Evolutionary conservation across 164 flowering plant species (phyloP).

Genomic region (Sextonia rubra): DNA sequence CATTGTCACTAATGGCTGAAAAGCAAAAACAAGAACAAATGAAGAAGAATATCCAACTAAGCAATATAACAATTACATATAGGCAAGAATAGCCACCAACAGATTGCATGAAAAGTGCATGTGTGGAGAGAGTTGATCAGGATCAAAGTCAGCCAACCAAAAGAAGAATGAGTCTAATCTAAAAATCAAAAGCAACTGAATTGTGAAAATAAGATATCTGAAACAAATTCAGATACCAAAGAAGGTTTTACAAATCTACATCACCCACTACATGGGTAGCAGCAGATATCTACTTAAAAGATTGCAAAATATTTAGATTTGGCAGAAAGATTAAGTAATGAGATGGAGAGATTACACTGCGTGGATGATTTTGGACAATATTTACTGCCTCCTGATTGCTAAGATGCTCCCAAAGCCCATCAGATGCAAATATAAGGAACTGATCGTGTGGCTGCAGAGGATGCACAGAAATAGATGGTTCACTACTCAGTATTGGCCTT

Average conservation of each 20-base stretch:
- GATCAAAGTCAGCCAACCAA: neutral
- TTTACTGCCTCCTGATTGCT: constrained; percentile 78
- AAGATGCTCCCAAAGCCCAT: constrained; percentile 86
- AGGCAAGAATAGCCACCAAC: neutral
- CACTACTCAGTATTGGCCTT: constrained; percentile 69
- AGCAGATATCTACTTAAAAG: neutral
- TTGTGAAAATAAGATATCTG: neutral
- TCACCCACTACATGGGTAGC: neutral
- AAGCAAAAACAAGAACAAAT: neutral
- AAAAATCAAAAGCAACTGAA: neutral
- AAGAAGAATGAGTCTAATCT: neutral
- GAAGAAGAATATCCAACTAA: no score
- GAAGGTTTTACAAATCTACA: neutral
- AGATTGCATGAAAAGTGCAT: neutral
- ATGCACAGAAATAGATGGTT: constrained; percentile 59
- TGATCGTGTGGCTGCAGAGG: constrained; percentile 67
- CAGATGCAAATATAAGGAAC: constrained; percentile 77
- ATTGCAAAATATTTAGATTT: neutral
- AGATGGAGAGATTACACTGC: constrained; percentile 41
- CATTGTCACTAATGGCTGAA: no score
- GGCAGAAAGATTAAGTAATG: neutral
- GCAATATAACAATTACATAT: neutral
- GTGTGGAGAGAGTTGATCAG: neutral
- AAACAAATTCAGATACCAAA: neutral
- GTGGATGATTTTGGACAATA: constrained; percentile 63